Evolutionary conservation across 2,329 filamentous ascomycete species (phyloP), one percentile per base, ranked within the genome.

Genomic region (Onygena corvina): DNA sequence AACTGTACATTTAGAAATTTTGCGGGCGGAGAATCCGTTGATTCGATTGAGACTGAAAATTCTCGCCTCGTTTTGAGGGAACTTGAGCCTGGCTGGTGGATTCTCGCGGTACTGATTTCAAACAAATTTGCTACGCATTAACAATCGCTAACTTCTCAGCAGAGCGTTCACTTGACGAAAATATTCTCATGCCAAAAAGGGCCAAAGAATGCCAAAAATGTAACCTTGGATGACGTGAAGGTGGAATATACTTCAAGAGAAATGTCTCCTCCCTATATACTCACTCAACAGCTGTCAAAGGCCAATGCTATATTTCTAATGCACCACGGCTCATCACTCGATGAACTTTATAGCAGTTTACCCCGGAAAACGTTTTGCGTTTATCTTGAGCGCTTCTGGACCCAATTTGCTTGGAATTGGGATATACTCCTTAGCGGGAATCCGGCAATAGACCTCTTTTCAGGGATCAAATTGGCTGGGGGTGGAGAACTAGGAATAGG

Each of bases 21-120:
- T 67, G 84, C 89, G 1, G 76, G 79, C 53, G 86, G 82, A 52
- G 75, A 81, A 56, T 66, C 85, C 1, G 78, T 95, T 33, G 86
- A 94, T 59, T 80, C 81, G 7, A 82, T 98, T 52, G 92, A 98
- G 61, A 96, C 92, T 1, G 86, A 94, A 59, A 92, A 86, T 70
- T 81, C 83, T 46, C 79, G 89, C 27, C 82, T 95, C 29, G 75
- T 96, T 29, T 70, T 95, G 38, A 80, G 87, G 59, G 88, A 98
- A 70, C 69, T 98, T 55, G 90, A 98, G 65, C 72, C 77, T 12
- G 85, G 85, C 25, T 98, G 92, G 92, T 98, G 93, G 93, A 81
- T 96, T 54, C 71, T 96, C 52, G 89, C 87, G 53, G 88, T 93
- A 72, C 61, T 84, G 69, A 25, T 52, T 6, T 23, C n/a, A n/a